Evolutionary conservation across 2,329 filamentous ascomycete species (phyloP).

Genomic region (Emmonsia crescens): DNA sequence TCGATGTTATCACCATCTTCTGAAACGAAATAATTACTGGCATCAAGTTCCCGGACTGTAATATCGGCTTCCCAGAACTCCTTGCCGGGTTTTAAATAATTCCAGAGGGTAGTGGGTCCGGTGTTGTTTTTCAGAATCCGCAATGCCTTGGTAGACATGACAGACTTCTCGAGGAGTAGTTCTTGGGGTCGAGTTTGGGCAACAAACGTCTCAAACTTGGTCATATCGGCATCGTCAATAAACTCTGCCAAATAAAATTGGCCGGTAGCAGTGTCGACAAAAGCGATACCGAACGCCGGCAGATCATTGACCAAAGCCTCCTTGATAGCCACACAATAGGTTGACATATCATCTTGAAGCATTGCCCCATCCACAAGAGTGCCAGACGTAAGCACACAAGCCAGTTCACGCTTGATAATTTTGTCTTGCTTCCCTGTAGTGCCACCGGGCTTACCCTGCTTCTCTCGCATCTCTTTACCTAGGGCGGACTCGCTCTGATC

Average conservation of each 20-base stretch:
- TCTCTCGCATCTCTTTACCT: conserved; percentile 97
- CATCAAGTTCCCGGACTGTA: conserved; percentile 69
- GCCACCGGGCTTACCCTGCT: conserved; percentile 46
- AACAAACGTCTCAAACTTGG: conserved; percentile 93
- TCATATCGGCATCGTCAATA: conserved; percentile 81
- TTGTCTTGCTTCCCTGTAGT: conserved; percentile 72
- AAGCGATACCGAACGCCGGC: conserved; percentile 81
- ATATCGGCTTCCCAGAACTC: conserved; percentile 89
- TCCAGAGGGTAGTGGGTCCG: conserved; percentile 87
- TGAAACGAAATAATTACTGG: conserved; percentile 64
- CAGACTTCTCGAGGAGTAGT: conserved; percentile 77
- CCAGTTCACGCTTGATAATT: conserved; percentile 81
- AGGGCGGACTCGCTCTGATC: conserved; percentile 95
- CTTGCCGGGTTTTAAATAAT: conserved; percentile 70
- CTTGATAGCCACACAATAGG: conserved; percentile 92
- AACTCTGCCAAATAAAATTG: conserved; percentile 93
- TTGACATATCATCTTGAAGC: conserved; percentile 96
- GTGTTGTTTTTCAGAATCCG: conserved; percentile 96
- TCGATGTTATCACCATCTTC: conserved; percentile 48
- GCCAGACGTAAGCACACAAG: conserved; percentile 81
- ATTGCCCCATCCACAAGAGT: conserved; percentile 93
- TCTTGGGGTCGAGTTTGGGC: conserved; percentile 86
- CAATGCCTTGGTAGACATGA: conserved; percentile 74
- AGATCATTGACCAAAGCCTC: conserved; percentile 58
- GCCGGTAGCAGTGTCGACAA: conserved; percentile 90